These are phyloP conservation scores for Mollisia scopiformis DNA, from an alignment of 2,329 filamentous ascomycete species.

Conservation along the genomic window DNA sequence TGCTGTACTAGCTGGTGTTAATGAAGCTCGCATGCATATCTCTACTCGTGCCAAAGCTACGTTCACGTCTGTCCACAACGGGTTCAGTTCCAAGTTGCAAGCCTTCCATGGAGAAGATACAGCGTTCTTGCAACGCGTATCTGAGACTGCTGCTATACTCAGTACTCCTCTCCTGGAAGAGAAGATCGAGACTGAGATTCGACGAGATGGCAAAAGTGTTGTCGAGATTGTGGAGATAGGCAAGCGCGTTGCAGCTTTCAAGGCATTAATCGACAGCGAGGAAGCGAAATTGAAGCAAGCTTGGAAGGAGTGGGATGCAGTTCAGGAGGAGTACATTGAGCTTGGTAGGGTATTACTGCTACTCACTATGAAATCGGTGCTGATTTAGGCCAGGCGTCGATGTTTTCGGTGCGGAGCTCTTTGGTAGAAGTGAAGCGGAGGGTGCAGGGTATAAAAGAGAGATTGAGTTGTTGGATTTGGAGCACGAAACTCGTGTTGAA, in stretches of 20 bases:
- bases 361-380: not conserved
- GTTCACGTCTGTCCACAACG: constrained; percentile 21
- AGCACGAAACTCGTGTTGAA: constrained; percentile 21
- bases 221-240: constrained; percentile 27
- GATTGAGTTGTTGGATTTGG: constrained; percentile 25
- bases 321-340: constrained; percentile 31
- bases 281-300: constrained; percentile 25
- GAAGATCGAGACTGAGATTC: constrained; percentile 22
- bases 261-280: constrained; percentile 24
- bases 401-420: constrained; percentile 20
- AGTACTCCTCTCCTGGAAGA: constrained; percentile 26
- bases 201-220: constrained; percentile 18
- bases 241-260: constrained; percentile 25
- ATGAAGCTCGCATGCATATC: constrained; percentile 22
- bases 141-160: constrained; percentile 7
- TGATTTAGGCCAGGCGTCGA: constrained; percentile 9
- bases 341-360: constrained; percentile 19
- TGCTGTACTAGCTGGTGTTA: constrained; percentile 25
- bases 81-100: constrained; percentile 16
- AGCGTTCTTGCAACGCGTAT: constrained; percentile 22
- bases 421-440: constrained; percentile 7
- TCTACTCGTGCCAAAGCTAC: constrained; percentile 5
- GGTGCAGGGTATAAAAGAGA: constrained; percentile 23
- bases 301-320: constrained; percentile 34
- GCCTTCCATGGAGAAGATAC: constrained; percentile 8